Evolutionary conservation across 2,329 filamentous ascomycete genomes (phyloP).

Genomic region (Hymenoscyphus fructigenus): DNA sequence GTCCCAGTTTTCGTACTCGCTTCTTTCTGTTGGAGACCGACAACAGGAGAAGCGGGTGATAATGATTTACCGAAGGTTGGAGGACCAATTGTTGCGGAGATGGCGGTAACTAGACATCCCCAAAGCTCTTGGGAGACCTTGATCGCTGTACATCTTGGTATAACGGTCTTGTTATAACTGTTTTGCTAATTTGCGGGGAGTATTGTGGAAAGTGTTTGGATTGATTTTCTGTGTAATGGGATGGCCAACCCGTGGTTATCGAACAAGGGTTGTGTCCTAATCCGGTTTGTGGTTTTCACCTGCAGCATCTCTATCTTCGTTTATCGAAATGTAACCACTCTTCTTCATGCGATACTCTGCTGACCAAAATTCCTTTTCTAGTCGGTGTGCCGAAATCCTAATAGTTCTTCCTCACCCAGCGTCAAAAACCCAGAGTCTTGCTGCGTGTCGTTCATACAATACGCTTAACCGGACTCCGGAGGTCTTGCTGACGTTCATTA

Average conservation of each 20-base stretch:
- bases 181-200: background rate
- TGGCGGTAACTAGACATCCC: background rate
- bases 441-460: background rate
- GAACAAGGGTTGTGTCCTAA: background rate
- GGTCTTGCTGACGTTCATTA: background rate
- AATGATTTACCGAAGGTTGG: background rate
- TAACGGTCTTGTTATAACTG: background rate
- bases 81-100: background rate
- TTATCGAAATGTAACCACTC: background rate
- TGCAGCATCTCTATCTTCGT: background rate
- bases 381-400: background rate
- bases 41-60: background rate
- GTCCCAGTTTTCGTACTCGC: background rate
- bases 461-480: background rate
- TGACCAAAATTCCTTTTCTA: background rate
- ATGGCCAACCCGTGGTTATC: background rate
- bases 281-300: background rate
- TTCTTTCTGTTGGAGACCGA: background rate
- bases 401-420: background rate
- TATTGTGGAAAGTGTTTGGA: background rate
- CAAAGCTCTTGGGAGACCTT: background rate
- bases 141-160: background rate
- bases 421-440: background rate
- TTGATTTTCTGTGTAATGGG: background rate
- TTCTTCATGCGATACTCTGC: background rate